Evolutionary conservation across 306 rosid genomes (phyloP), one percentile per base, ranked within the genome.

Genomic region (Ammopiptanthus mongolicus): DNA sequence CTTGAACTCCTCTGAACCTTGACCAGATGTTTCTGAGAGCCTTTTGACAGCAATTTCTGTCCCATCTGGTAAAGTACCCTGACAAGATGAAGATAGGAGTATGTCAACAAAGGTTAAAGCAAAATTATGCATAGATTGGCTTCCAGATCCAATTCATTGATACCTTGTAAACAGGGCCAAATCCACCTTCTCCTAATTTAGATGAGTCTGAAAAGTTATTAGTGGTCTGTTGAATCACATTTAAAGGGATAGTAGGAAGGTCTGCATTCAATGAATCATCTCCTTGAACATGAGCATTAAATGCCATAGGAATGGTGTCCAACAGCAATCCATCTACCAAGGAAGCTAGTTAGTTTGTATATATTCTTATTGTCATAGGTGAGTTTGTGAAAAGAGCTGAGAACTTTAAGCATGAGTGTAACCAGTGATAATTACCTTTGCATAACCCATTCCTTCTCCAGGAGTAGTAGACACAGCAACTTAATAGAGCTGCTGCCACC

Each of bases 101-200:
- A 5, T 55, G 41, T 6, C 41, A 31, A 36, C 7, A 3, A 10
- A 17, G 12, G 17, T 58, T 1, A 22, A 29, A 58, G 41, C 8
- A 36, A 36, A 36, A 7, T 8, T 31, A 31, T 36, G 41, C 9
- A 36, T 36, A 36, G 41, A 9, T 6, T 59, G 29, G 18, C 7
- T 31, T 46, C 19, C 21, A 28, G n/a, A 25, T 11, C 11, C 6
- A 48, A 22, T 8, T 21, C 7, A 48, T 17, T 3, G 8, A 6
- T 17, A 85, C 89, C 89, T 82, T 79, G 69, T 71, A 85, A 48
- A 85, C 84, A 39, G 71, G 21, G 10, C 89, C 89, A 67, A 85
- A 85, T 13, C 88, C 88, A 23, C 86, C 89, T 75, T 82, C 66
- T 29, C 86, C 84, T 15, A 85, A 80, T 83, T 79, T 85, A 11